Conservation (phyloP, 164 flowering plant species). For the Liquidambar formosana region DNA sequence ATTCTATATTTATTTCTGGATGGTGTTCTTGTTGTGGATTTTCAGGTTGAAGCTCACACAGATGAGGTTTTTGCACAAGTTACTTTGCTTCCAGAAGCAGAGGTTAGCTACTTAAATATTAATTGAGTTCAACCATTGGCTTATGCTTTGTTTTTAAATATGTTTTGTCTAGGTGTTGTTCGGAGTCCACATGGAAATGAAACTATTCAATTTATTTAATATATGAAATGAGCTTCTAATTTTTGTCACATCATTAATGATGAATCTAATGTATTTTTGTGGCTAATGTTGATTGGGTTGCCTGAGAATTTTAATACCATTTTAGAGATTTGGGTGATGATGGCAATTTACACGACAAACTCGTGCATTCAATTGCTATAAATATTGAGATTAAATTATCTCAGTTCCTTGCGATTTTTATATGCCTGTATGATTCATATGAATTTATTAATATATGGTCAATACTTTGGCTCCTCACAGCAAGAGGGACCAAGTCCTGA, state of each 20-base stretch:
- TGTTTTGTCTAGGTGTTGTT: no score
- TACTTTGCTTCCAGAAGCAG: slow-evolving; percentile 48
- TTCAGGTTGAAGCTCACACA: slow-evolving; percentile 56
- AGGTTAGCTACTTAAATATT: slow-evolving; percentile 25
- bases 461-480: slow-evolving; percentile 23
- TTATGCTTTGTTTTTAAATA: no score
- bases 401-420: neutral
- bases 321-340: neutral
- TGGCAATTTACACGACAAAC: neutral
- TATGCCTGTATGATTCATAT: neutral
- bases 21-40: slow-evolving; percentile 10
- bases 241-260: no score
- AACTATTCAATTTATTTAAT: no score
- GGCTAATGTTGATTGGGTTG: no score
- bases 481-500: slow-evolving; percentile 21
- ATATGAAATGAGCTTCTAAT: no score
- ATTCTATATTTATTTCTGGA: neutral
- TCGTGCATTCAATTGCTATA: neutral
- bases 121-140: neutral
- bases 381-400: neutral
- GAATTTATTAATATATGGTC: neutral
- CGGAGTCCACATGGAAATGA: no score
- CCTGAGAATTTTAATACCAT: neutral
- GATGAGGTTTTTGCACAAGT: slow-evolving; percentile 78
- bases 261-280: neutral